Percentiles rank a stretch among this genome's conserved stretches.
These are phyloP conservation scores for Plasmodium falciparum DNA, from an alignment of 169 alveolate genomes.

Conservation along the genomic window DNA sequence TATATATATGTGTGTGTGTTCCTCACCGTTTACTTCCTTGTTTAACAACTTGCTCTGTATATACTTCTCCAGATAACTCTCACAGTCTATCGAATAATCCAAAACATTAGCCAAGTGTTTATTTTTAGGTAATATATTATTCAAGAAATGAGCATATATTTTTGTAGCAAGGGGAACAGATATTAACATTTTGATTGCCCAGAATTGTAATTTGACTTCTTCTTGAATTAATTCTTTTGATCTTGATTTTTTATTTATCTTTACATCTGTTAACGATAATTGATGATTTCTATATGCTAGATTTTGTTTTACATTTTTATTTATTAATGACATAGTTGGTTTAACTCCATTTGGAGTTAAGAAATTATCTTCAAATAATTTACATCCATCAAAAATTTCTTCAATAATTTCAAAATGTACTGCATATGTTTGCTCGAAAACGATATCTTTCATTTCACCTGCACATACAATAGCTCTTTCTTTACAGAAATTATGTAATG, in stretches of 20 bases:
- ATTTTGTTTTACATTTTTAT: conserved; percentile 81
- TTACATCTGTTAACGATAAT: conserved; percentile 83
- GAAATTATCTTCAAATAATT: conserved; percentile 87
- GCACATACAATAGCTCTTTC: conserved; percentile 90
- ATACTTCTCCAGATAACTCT: conserved; percentile 77
- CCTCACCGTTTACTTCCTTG: conserved; percentile 49
- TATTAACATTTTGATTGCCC: conserved; percentile 91
- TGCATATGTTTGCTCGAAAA: conserved; percentile 92
- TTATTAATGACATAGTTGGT: conserved; percentile 83
- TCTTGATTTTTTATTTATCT: conserved; percentile 83
- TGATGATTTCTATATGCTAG: conserved; percentile 84
- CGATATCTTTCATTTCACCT: conserved; percentile 88
- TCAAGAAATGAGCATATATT: conserved; percentile 88
- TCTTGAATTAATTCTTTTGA: conserved; percentile 85
- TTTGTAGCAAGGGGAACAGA: conserved; percentile 89
- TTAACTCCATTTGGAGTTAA: conserved; percentile 82
- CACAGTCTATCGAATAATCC: conserved; percentile 76
- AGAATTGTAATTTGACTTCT: conserved; percentile 90
- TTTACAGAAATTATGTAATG: conserved; percentile 85
- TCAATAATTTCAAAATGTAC: conserved; percentile 90
- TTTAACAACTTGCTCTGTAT: conserved; percentile 78
- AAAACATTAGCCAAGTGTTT: conserved; percentile 80
- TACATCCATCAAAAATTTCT: conserved; percentile 89
- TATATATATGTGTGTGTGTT: too few species aligned
- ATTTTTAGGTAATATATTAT: conserved; percentile 80